Base-by-base conservation (phyloP, 352 stramenopile species). In the Globisporangium heterothallicum region DNA sequence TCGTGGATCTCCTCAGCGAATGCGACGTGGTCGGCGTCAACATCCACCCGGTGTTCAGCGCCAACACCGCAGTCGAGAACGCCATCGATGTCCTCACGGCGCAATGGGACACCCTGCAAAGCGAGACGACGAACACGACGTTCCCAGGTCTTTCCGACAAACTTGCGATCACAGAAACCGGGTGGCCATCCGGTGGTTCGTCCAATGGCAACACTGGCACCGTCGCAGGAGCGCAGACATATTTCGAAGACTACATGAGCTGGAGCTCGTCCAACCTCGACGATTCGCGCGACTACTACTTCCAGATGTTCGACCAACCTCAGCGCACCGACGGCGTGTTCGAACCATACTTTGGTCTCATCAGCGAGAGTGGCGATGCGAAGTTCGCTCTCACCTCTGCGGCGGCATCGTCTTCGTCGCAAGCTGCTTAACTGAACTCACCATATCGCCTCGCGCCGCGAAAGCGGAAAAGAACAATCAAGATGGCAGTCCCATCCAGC, bases 11-110 rank as follows among this genome's bases (percentile, higher is more conserved):
- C n/a, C 56, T 87, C 19, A 40, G 47, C 3, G 63, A 53, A 10
- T 84, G 72, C 58, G 76, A 91, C 48, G 62, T 80, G 34, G 53
- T 86, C 22, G 79, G 77, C 27, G 78, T 86, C 51, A 88, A 88
- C 69, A 84, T 88, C 46, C 76, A 88, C 56, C 72, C 74, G 0
- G 70, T 80, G 13, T 91, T 88, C 64, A 72, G 57, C 16, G 40
- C 61, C 13, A 49, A 61, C 49, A 72, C 64, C 3, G 62, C 42
- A 0, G 72, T 50, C 5, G 48, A 53, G 1, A 71, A 64, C 22
- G 77, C 72, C 22, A 79, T 91, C 24, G 58, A 63, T 18, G 35
- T 77, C 36, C 49, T 80, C 9, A 55, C 61, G 3, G 46, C 56
- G 9, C 53, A 88, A 55, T 88, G 77, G 77, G 64, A 60, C 25